Evolutionary conservation across 2,329 filamentous ascomycete species (phyloP).

Genomic region (Pseudocercospora macadamiae): DNA sequence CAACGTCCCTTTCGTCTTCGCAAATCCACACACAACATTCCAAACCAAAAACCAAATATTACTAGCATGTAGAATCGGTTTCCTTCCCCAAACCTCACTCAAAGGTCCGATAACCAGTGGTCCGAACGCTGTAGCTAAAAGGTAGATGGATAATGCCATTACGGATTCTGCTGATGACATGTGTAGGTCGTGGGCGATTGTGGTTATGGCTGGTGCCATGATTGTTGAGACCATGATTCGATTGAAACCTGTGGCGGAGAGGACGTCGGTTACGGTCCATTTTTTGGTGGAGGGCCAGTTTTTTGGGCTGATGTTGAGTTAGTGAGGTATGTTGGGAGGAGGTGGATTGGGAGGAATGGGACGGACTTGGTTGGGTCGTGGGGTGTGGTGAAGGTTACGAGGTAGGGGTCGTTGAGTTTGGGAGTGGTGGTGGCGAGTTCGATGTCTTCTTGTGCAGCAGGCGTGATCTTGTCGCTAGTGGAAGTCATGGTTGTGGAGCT

Average conservation of each 20-base stretch:
- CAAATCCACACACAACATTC: slow-evolving; percentile 53
- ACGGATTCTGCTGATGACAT: slow-evolving; percentile 21
- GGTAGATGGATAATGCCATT: slow-evolving; percentile 27
- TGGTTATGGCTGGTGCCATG: slow-evolving; percentile 52
- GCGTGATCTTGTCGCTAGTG: not conserved
- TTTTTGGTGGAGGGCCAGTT: slow-evolving; percentile 37
- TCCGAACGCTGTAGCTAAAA: slow-evolving; percentile 27
- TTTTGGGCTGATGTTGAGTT: slow-evolving; percentile 3
- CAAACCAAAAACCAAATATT: slow-evolving; percentile 57
- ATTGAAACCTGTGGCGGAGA: slow-evolving; percentile 56
- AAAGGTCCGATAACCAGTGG: slow-evolving; percentile 25
- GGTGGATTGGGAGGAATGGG: not conserved
- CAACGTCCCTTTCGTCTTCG: slow-evolving; percentile 45
- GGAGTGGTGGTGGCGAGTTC: not conserved
- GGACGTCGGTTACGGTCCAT: slow-evolving; percentile 54
- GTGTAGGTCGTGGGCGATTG: slow-evolving; percentile 47
- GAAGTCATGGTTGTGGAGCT: not conserved
- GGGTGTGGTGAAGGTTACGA: slow-evolving; percentile 19
- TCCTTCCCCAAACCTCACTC: slow-evolving; percentile 53
- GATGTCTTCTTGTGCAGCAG: not conserved
- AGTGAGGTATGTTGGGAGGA: not conserved
- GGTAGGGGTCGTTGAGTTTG: slow-evolving; percentile 18
- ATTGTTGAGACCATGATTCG: slow-evolving; percentile 56
- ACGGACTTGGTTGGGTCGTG: slow-evolving; percentile 29
- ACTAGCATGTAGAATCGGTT: slow-evolving; percentile 46